Percentiles rank a stretch among this genome's conserved stretches.
phyloP scores from a whole-genome alignment of 2,329 filamentous ascomycete genomes.

The Fusarium sp. region DNA sequence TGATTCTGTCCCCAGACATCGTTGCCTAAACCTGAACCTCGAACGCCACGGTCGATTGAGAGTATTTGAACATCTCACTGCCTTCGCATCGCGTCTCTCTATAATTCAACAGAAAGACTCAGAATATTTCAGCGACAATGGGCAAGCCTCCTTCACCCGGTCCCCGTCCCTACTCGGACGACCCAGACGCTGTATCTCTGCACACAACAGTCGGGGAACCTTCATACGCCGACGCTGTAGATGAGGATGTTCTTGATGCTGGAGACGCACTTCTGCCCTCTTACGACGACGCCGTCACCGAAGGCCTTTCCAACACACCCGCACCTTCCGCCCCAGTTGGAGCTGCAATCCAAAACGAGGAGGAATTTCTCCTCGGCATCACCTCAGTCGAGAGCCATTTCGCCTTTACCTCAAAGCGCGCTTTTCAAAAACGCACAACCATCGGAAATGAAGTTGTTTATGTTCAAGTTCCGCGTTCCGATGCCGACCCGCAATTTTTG shows the following conservation, averaged over 20 bases:
- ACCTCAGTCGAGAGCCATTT: constrained; percentile 21
- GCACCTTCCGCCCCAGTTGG: too few relatives aligned
- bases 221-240: constrained; percentile 11
- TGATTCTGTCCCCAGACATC: neutral
- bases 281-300: neutral
- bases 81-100: rapidly evolving
- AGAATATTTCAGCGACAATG: neutral
- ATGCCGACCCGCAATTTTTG: constrained; percentile 20
- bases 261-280: constrained; percentile 1
- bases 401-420: constrained; percentile 9
- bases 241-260: constrained; percentile 8
- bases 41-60: neutral
- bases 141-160: constrained; percentile 1
- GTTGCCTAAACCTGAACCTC: constrained; percentile 1
- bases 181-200: constrained; percentile 38
- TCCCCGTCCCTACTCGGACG: constrained; percentile 16
- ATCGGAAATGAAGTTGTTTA: constrained; percentile 33
- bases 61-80: neutral
- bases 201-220: constrained; percentile 31
- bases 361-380: neutral
- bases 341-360: neutral
- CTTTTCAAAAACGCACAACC: constrained; percentile 29
- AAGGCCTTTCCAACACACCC: rapidly evolving
- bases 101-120: rapidly evolving
- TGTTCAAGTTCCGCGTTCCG: constrained; percentile 32